These are phyloP conservation scores for Pseudonectria buxi DNA, from an alignment of 2,329 filamentous ascomycete species.

Conservation along the genomic window DNA sequence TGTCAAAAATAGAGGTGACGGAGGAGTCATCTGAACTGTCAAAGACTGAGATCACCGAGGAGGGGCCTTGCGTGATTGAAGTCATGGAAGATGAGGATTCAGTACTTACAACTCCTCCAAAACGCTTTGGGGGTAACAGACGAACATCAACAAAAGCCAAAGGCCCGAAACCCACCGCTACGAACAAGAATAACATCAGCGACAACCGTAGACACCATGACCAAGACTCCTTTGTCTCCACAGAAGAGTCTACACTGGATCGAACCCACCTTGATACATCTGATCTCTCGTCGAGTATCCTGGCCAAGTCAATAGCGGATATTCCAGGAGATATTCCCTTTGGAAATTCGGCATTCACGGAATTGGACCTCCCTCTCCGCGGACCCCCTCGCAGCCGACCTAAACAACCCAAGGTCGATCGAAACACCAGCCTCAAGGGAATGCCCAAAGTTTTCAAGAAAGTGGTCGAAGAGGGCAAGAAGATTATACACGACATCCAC, in stretches of 20 bases:
- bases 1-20: slow-evolving; percentile 10
- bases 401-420: slow-evolving; percentile 41
- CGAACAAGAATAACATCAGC: slow-evolving; percentile 9
- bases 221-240: slow-evolving; percentile 22
- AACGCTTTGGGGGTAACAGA: slow-evolving; percentile 22
- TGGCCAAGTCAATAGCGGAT: slow-evolving; percentile 50
- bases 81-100: slow-evolving; percentile 32
- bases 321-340: slow-evolving; percentile 52
- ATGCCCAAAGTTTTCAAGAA: slow-evolving; percentile 59
- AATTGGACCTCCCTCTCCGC: slow-evolving; percentile 49
- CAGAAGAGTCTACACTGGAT: slow-evolving; percentile 23
- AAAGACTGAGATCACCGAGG: slow-evolving; percentile 9
- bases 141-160: slow-evolving; percentile 21
- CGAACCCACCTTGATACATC: slow-evolving; percentile 21
- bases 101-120: slow-evolving; percentile 34
- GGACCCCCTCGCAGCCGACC: slow-evolving; percentile 37
- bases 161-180: slow-evolving; percentile 12
- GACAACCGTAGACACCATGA: slow-evolving; percentile 7
- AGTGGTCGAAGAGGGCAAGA: slow-evolving; percentile 57
- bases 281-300: slow-evolving; percentile 29
- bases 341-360: slow-evolving; percentile 61
- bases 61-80: slow-evolving; percentile 19
- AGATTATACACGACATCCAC: slow-evolving; percentile 55
- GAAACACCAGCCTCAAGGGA: slow-evolving; percentile 51
- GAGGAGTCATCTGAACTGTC: slow-evolving; percentile 15